Conservation (phyloP, 257 asterid genomes). For the Solanum megistacrolobum region DNA sequence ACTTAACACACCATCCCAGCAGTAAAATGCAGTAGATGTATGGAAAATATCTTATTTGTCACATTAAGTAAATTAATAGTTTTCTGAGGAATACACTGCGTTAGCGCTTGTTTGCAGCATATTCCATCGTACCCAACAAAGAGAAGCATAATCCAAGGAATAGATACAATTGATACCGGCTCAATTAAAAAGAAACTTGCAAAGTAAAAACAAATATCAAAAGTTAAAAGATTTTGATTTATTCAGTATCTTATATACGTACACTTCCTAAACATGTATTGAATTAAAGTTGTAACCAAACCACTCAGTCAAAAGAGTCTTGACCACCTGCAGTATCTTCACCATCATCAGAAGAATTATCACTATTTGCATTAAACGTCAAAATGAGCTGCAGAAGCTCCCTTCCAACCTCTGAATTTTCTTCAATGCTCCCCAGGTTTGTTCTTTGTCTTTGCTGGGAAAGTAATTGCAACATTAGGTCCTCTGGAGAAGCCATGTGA, state of each 20-base stretch:
- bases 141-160: background rate
- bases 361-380: constrained; percentile 29
- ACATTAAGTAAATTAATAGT: background rate
- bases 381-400: constrained; percentile 40
- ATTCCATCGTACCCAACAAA: background rate
- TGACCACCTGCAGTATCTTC: constrained; percentile 20
- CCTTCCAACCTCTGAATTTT: constrained; percentile 21
- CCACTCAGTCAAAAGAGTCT: constrained; percentile 16
- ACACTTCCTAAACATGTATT: constrained; percentile 7
- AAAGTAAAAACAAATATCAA: background rate
- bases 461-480: constrained; percentile 45
- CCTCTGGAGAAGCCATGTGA: constrained; percentile 36
- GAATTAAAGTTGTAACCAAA: background rate
- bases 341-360: constrained; percentile 28
- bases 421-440: constrained; percentile 20
- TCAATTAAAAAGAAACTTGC: background rate
- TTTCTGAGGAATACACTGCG: background rate
- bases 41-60: background rate
- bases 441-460: constrained; percentile 30
- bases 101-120: background rate
- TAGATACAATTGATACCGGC: background rate
- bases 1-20: background rate
- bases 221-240: constrained; percentile 3
- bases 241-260: constrained; percentile 4
- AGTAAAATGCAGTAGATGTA: background rate